A percentile compares a stretch with the other conserved stretches of the same genome.
phyloP scores from a whole-genome alignment of 148 eudicot genomes.

The Drosera capensis region DNA sequence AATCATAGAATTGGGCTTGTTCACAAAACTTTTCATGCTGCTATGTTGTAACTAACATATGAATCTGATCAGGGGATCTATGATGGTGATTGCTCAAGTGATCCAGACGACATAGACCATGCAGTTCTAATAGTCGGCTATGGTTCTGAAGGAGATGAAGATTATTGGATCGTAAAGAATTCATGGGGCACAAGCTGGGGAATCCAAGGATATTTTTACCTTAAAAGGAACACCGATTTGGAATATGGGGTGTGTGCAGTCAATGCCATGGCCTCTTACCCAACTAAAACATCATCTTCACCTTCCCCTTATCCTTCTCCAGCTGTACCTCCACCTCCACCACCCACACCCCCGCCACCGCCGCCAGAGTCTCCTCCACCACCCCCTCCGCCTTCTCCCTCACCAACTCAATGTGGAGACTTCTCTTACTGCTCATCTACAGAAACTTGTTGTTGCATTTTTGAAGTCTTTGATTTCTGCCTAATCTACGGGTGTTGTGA shows the following conservation, averaged over 20 bases:
- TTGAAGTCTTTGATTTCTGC: conserved; percentile 26
- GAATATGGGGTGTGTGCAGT: conserved; percentile 43
- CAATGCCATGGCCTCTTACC: conserved; percentile 56
- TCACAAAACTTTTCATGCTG: too few relatives aligned
- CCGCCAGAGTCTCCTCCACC: conserved; percentile 24
- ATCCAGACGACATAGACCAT: conserved; percentile 47
- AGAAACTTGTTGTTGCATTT: conserved; percentile 51
- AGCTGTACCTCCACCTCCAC: conserved; percentile 16
- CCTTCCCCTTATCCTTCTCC: conserved; percentile 27
- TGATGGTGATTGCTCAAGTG: conserved; percentile 44
- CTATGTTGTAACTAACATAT: too few relatives aligned
- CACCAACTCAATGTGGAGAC: conserved; percentile 42
- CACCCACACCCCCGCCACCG: conserved; percentile 15
- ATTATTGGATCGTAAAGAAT: conserved; percentile 67
- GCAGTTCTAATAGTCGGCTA: conserved; percentile 51
- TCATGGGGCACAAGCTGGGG: too few relatives aligned
- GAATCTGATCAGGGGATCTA: conserved; percentile 39
- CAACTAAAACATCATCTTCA: conserved; percentile 24
- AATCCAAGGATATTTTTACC: conserved; percentile 37
- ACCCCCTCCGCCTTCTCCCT: conserved; percentile 32
- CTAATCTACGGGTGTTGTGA: conserved; percentile 46
- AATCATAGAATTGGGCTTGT: not conserved
- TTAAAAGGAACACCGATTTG: conserved; percentile 23
- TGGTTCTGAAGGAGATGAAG: conserved; percentile 25
- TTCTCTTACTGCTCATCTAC: conserved; percentile 35